Evolutionary conservation across 139 green algal species (phyloP), one percentile per base, ranked within the genome.

Genomic region (Microglena sp.): DNA sequence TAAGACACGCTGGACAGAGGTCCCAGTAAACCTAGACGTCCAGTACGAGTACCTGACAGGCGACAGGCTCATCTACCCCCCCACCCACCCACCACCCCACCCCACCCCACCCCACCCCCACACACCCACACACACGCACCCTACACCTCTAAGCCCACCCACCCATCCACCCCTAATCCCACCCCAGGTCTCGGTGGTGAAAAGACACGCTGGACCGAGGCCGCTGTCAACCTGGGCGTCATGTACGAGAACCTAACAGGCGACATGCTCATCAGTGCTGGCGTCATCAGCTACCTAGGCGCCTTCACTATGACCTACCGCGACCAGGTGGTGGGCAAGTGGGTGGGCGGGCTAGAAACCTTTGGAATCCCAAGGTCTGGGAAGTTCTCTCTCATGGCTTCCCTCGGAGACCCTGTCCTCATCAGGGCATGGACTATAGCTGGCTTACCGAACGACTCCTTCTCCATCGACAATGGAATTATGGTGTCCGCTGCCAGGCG

Each of bases 381-480:
- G 45, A 77, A 62, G 30, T 90, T 83, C 71, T 79, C 68, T 11
- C 70, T 89, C 22, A 66, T 67, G 0, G 60, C 76, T 18, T 68
- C 78, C 5, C 77, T 90, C 40, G 84, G 84, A 4, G 82, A 86
- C 29, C 72, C 78, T 1, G 82, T 90, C 44, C 82, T 81, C 53
- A 83, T 87, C 45, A 71, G 85, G 15, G 73, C 77, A n/a, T 91
- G 85, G 85, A 74, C 79, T 31, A 82, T 88, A n/a, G 76, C 77
- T 32, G 83, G 85, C 6, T 74, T 91, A 56, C 85, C 85, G 24
- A 91, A 91, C 59, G 85, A 91, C 66, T 68, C 70, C 34, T 83
- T 89, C 69, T 87, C 79, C 30, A 86, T 86, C 34, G 81, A 89
- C 46, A 91, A 91, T 55, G 83, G 72, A 21, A 88, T 91, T 65